Percentiles rank a stretch among this genome's conserved stretches.
Conservation (phyloP, 2,329 filamentous ascomycete species). For the Penicillium griseofulvum region DNA sequence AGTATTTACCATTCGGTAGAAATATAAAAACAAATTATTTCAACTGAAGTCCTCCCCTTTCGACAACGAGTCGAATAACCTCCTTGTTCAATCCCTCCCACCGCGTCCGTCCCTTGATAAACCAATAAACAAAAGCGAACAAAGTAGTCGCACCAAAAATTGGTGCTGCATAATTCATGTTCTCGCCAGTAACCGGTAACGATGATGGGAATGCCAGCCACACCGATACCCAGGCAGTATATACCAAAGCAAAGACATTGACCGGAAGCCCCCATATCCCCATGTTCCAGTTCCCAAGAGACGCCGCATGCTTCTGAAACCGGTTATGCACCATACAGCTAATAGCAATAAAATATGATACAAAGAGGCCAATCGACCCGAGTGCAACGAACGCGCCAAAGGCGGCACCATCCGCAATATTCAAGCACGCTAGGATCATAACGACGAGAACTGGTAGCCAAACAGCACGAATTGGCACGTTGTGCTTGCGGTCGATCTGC, state of each 20-base stretch:
- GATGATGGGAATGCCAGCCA: constrained; percentile 35
- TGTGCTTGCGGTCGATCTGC: constrained; percentile 33
- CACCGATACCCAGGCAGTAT: constrained; percentile 33
- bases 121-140: constrained; percentile 10
- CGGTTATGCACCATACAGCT: constrained; percentile 34
- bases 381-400: constrained; percentile 40
- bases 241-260: constrained; percentile 38
- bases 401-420: constrained; percentile 41
- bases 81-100: constrained; percentile 15
- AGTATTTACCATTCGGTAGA: no score
- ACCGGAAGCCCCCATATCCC: constrained; percentile 25
- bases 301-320: constrained; percentile 20
- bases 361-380: constrained; percentile 30
- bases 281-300: constrained; percentile 34
- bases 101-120: constrained; percentile 8
- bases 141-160: constrained; percentile 26
- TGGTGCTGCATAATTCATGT: constrained; percentile 42
- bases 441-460: constrained; percentile 34
- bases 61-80: constrained; percentile 7
- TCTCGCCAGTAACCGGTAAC: constrained; percentile 34
- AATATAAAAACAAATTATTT: neutral
- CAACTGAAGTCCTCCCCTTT: constrained; percentile 9
- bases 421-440: constrained; percentile 38
- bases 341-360: constrained; percentile 44
- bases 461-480: constrained; percentile 39